Evolutionary conservation across 2,329 filamentous ascomycete species (phyloP), one percentile per base, ranked within the genome.

Genomic region (Apiospora hydei): DNA sequence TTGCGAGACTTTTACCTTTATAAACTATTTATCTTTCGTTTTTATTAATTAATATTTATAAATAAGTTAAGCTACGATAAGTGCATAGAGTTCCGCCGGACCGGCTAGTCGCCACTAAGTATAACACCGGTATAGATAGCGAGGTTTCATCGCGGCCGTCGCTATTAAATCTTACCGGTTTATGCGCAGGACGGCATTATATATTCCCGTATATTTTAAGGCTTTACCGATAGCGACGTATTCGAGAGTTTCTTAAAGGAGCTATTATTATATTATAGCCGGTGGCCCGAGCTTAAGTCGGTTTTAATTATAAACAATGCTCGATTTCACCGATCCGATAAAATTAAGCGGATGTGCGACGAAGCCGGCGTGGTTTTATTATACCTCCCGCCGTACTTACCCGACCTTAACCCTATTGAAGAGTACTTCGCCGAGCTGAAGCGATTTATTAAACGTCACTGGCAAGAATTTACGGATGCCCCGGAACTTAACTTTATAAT

Each of bases 51-150:
- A 21, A 76, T 81, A 8, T 82, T 74, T 71, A 74, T 79, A 30
- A 77, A 82, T 71, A 74, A 82, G 73, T 81, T 79, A 67, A 76
- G 78, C 11, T 81, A 75, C 74, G 77, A 82, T 72, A 80, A 79
- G 73, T 75, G 76, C 4, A 73, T 77, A 66, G 77, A 78, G 10
- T 81, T 79, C 71, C 75, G 81, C 70, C 74, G 78, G 24, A 82
- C 72, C 21, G 77, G 77, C 5, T 84, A 77, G 81, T 79, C 79
- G 69, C 80, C 78, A 18, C 69, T 72, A 18, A 75, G 78, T 7
- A 69, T 76, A 61, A 75, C 76, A 14, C 76, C 76, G 16, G 71
- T 76, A 2, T 53, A 78, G 71, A 69, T 77, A 7, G 70, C 74
- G 34, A 69, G 53, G 24, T 75, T 76, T 38, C 49, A 76, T 67